Conservation (phyloP, 179 eudicot species). For the Drosera spatulata region DNA sequence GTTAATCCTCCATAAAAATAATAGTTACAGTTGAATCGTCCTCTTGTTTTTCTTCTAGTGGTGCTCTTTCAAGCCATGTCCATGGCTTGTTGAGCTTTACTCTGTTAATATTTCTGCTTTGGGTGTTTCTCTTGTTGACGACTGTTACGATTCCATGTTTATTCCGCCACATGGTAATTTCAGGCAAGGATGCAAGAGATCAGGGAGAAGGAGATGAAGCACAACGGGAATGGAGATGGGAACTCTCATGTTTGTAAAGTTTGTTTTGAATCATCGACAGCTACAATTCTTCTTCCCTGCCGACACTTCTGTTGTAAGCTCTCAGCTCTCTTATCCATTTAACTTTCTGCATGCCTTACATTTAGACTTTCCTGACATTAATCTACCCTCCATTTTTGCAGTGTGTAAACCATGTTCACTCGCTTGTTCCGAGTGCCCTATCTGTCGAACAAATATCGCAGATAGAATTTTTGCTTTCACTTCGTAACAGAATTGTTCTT, state of each 20-base stretch:
- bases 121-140: too few relatives aligned
- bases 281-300: slow-evolving; percentile 96
- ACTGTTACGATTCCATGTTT: not conserved
- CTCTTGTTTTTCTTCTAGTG: too few relatives aligned
- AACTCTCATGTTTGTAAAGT: slow-evolving; percentile 95
- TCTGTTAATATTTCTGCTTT: too few relatives aligned
- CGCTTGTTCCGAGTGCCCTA: slow-evolving; percentile 95
- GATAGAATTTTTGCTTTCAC: slow-evolving; percentile 95
- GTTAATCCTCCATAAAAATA: too few relatives aligned
- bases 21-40: too few relatives aligned
- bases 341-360: not conserved
- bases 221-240: slow-evolving; percentile 49
- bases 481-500: slow-evolving; percentile 25
- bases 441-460: slow-evolving; percentile 78
- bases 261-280: slow-evolving; percentile 80
- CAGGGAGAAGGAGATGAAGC: slow-evolving; percentile 80
- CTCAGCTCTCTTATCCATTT: slow-evolving; percentile 11
- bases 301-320: slow-evolving; percentile 88
- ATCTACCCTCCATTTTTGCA: slow-evolving; percentile 27
- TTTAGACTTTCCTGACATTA: not conserved
- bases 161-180: slow-evolving; percentile 2
- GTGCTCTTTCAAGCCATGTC: too few relatives aligned
- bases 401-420: slow-evolving; percentile 96
- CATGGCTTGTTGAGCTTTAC: too few relatives aligned
- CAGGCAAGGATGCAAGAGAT: slow-evolving; percentile 99